Evolutionary conservation across 2,329 filamentous ascomycete species (phyloP), one percentile per base, ranked within the genome.

Genomic region (Decorospora gaudefroyi): DNA sequence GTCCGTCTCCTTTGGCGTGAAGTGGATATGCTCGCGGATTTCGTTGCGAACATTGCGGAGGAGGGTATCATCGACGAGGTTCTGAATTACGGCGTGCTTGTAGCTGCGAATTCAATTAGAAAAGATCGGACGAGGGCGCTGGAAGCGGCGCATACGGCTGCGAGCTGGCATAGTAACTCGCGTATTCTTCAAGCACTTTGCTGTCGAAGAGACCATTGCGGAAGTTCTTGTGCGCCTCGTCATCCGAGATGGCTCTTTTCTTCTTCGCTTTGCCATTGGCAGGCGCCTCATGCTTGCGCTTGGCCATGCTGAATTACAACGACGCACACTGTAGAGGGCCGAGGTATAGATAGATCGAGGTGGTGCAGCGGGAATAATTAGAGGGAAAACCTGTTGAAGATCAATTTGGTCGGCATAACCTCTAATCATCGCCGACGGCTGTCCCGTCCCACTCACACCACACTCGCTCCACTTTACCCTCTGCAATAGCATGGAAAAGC

Each of bases 1-100:
- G 71, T 99, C 93, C 33, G 93, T 99, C 73, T 99, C 93, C 72
- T 99, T 99, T 61, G 91, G 91, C 9, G 93, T 96, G 75, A 99
- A 99, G 57, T 88, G 85, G 57, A 99, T 88, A 67, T 96, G 91
- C 58, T 87, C 80, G 71, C 86, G 86, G 71, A 97, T 92, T 75
- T 99, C 93, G 64, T 81, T 75, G 67, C 93, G 90, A 47, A 99
- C 93, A 42, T 82, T 79, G 63, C 91, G 91, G 32, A 99, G 82
- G 12, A 99, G 84, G 33, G 77, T 72, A 61, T 92, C 86, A 72
- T 93, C 78, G 68, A 97, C 86, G 29, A 99, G 77, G 40, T 82
- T 77, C 57, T 84, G 79, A 65, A 99, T 96, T 37, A 99, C 92
- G 59, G 87, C 87, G 70, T 99, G 92, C 69, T 92, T 90, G 78